Evolutionary conservation across 2,329 filamentous ascomycete genomes (phyloP).

Genomic region (Fusarium sacchari): DNA sequence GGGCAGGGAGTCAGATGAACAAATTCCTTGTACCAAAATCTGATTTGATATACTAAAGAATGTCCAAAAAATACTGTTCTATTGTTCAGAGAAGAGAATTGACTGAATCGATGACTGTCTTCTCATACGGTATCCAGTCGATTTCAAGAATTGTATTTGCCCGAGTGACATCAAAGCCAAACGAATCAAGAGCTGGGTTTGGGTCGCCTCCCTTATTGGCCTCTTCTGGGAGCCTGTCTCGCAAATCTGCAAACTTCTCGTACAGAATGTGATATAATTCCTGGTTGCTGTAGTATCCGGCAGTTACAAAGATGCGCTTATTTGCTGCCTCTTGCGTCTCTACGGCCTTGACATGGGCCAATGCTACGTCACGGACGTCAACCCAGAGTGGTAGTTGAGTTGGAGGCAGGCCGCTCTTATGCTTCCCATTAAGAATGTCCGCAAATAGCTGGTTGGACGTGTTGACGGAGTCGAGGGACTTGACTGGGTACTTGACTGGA

Average conservation of each 20-base stretch:
- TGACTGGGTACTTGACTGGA: not conserved
- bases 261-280: not conserved
- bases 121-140: not conserved
- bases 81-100: not conserved
- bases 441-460: not conserved
- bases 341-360: not conserved
- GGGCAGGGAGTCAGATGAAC: no score
- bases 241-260: not conserved
- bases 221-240: not conserved
- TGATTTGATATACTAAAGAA: no score
- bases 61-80: no score
- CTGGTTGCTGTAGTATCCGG: not conserved
- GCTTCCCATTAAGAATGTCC: not conserved
- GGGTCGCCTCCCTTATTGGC: not conserved
- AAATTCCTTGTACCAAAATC: no score
- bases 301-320: not conserved
- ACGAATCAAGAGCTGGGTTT: not conserved
- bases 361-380: not conserved
- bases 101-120: not conserved
- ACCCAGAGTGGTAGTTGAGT: not conserved
- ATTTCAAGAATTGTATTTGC: not conserved
- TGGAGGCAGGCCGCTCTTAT: not conserved
- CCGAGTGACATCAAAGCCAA: not conserved
- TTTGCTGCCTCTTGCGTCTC: not conserved
- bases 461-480: not conserved